These are phyloP conservation scores for Chlamydomonas schloesseri DNA, from an alignment of 139 green algal species.

Conservation along the genomic window DNA sequence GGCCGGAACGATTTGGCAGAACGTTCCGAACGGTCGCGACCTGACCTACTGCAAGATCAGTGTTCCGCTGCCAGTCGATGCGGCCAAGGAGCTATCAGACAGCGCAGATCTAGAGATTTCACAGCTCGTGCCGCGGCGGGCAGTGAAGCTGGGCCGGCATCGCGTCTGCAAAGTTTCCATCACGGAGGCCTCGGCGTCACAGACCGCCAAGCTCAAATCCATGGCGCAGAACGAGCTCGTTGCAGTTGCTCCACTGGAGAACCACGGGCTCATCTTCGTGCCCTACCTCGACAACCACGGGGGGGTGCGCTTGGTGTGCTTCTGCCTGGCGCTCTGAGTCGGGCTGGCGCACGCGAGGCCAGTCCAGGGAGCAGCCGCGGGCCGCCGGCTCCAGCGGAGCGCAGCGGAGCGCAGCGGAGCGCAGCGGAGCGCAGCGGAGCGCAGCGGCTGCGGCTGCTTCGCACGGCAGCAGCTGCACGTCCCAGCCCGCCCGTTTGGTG, in stretches of 20 bases:
- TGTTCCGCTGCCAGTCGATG: slow-evolving; percentile 13
- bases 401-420: too few relatives aligned
- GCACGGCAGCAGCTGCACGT: too few relatives aligned
- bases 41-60: slow-evolving; percentile 26
- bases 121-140: slow-evolving; percentile 28
- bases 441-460: too few relatives aligned
- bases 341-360: too few relatives aligned
- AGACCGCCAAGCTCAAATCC: slow-evolving; percentile 29
- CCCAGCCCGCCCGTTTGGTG: too few relatives aligned
- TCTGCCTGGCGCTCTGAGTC: slow-evolving; percentile 28
- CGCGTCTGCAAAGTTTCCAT: slow-evolving; percentile 22
- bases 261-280: slow-evolving; percentile 35
- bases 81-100: not conserved
- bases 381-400: too few relatives aligned
- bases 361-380: too few relatives aligned
- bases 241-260: slow-evolving; percentile 8
- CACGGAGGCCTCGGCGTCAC: not conserved
- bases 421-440: too few relatives aligned
- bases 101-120: not conserved
- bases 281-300: slow-evolving; percentile 37
- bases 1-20: slow-evolving; percentile 25
- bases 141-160: slow-evolving; percentile 29
- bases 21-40: slow-evolving; percentile 4
- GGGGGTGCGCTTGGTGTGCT: slow-evolving; percentile 8
- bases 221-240: slow-evolving; percentile 47